Base-by-base conservation (phyloP, 164 flowering plant genomes). In the Nelumbo lutea region DNA sequence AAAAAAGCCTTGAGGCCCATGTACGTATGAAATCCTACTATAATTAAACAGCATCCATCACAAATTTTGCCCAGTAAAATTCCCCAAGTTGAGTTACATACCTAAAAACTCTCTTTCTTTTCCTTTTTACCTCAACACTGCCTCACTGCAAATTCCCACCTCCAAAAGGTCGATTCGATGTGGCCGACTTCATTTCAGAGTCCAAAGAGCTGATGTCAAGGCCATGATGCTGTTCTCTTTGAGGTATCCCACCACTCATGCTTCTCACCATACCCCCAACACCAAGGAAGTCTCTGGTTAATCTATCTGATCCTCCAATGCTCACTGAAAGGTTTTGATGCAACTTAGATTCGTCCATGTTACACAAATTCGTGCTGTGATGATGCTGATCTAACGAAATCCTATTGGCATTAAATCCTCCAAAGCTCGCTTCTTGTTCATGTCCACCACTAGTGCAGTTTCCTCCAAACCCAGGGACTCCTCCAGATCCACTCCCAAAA, bases 201-300 rank as follows among this genome's bases (percentile, higher is more conserved):
- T 85, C 86, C 74, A 87, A 73, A 27, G 83, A 68, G 65, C 78
- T 67, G 14, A 80, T 72, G 52, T 77, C 76, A 11, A 76, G 70
- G 6, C 75, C 81, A 13, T 72, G 72, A 27, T 73, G 81, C 5
- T 78, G 81, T 4, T 79, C 80, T 70, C 76, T 72, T 45, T 80
- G 85, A 38, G 78, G 64, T 1, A 70, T 62, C 44, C 79, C 83
- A 6, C 83, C 79, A 2, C 80, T 59, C 68, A 82, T 75, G 70
- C 75, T 78, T 69, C 88, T 84, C 39, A 83, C 79, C 70, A 86
- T 83, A 52, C 81, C 87, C 51, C 95, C 95, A 48, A 91, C 95
- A 1, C 97, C 97, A 1, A 91, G 80, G 72, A 91, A 89, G 53
- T 91, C 97, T 55, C 83, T 73, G 0, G 97, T 91, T 70, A 88